Evolutionary conservation across 176 grass and related monocot species (phyloP).

Genomic region (Aegilops bicornis): DNA sequence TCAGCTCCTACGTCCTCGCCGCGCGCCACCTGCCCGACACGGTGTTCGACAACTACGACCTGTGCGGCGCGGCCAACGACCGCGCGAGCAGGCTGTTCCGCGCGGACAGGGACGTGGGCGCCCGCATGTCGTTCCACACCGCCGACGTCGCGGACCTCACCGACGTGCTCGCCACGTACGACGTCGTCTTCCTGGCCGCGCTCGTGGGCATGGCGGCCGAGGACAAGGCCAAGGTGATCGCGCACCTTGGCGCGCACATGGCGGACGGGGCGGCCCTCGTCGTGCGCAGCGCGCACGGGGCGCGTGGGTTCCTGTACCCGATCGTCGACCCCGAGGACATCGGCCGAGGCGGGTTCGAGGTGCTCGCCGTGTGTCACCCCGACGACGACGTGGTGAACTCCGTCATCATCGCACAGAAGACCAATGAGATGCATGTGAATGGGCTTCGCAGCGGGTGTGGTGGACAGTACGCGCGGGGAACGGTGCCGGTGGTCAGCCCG

Average conservation of each 20-base stretch:
- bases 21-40: neutral
- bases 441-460: neutral
- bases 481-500: neutral
- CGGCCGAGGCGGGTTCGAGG: neutral
- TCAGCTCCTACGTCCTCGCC: slow-evolving; percentile 6
- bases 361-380: neutral
- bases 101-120: neutral
- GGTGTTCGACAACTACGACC: neutral
- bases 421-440: neutral
- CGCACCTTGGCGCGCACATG: neutral
- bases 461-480: neutral
- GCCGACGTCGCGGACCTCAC: neutral
- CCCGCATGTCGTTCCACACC: neutral
- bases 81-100: neutral
- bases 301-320: neutral
- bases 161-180: neutral
- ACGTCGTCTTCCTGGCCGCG: slow-evolving; percentile 10
- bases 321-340: neutral
- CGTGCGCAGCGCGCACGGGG: slow-evolving; percentile 1
- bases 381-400: slow-evolving; percentile 11
- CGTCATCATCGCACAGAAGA: neutral
- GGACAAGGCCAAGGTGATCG: slow-evolving; percentile 9
- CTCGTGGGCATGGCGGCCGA: slow-evolving; percentile 5
- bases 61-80: neutral
- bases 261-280: slow-evolving; percentile 7